Conservation (phyloP, 805 yeast genomes). For the Starmerella bombi region DNA sequence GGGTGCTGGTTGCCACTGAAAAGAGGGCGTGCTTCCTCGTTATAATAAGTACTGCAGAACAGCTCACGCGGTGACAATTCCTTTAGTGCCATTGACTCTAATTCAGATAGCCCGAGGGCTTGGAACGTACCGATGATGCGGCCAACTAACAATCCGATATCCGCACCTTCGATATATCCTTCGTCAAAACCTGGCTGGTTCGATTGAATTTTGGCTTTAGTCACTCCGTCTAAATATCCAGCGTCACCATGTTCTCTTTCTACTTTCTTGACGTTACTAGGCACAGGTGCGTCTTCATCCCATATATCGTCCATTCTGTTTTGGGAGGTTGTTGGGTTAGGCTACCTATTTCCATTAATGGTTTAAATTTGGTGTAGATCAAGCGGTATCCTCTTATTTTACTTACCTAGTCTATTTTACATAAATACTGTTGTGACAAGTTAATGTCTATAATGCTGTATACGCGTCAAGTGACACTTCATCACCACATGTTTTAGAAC, state of each 20-base stretch:
- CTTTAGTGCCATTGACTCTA: constrained; percentile 25
- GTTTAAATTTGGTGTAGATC: too few species aligned
- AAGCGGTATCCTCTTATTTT: too few species aligned
- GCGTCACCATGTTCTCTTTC: constrained; percentile 53
- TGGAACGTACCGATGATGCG: constrained; percentile 44
- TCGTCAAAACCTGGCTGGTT: constrained; percentile 71
- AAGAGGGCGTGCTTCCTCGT: constrained; percentile 25
- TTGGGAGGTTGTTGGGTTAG: background rate
- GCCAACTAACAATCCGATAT: constrained; percentile 55
- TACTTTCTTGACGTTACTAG: constrained; percentile 20
- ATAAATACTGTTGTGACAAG: too few species aligned
- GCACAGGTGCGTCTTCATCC: constrained; percentile 18
- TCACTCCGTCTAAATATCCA: constrained; percentile 74
- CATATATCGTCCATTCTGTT: constrained; percentile 17
- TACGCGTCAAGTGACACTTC: too few species aligned
- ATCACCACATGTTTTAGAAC: too few species aligned
- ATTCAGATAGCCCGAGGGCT: constrained; percentile 25
- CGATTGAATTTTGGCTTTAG: constrained; percentile 50
- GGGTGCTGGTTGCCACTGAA: constrained; percentile 28
- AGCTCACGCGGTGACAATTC: constrained; percentile 52
- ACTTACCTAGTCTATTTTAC: too few species aligned
- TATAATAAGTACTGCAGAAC: constrained; percentile 43
- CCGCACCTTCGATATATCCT: constrained; percentile 66
- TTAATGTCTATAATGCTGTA: too few species aligned
- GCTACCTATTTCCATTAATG: too few species aligned